Base-by-base conservation (phyloP, 805 yeast genomes). In the Lipomyces spencermartinsiae region DNA sequence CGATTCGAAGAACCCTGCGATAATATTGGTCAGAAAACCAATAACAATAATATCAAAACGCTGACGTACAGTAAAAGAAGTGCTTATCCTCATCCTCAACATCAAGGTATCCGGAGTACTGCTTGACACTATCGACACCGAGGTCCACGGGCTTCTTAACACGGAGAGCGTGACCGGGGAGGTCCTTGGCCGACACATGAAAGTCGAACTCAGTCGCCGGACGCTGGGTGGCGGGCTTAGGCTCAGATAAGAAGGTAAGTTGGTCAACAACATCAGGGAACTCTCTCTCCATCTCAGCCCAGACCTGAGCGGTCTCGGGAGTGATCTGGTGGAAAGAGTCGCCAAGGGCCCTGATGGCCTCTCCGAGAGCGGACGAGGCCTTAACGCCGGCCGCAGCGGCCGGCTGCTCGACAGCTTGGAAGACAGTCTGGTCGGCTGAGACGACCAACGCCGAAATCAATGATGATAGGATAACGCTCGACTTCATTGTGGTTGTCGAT, bases 31-130 rank as follows among this genome's bases (percentile, higher is more conserved):
- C 61, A 58, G 14, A 37, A 35, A 12, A 59, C 22, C 19, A 54
- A 31, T 16, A 46, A 46, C 10, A n/a, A 33, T 4, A 16, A 10
- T 10, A 16, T n/a, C 12, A 6, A 9, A 14, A 19, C 9, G 14
- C 25, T 2, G 10, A 58, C 63, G 12, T 59, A 63, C 73, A 93
- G 82, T 88, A 94, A 79, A 93, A 94, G 78, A 93, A 89, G 79
- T 91, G 96, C 80, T 93, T 93, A 73, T 92, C 97, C 73, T 88
- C 92, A 61, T 89, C 91, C 68, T 87, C 89, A 58, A 88, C 86
- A 75, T 88, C 90, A 73, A 90, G 80, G 77, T 90, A 90, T 49
- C 95, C 95, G 25, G 91, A 82, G 75, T 87, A 87, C 78, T 90
- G 94, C 67, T 89, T 87, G 61, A 92, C 97, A 5, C 83, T 79